Evolutionary conservation across 441 rosid species (phyloP).

Genomic region (Bruguiera hainesii): DNA sequence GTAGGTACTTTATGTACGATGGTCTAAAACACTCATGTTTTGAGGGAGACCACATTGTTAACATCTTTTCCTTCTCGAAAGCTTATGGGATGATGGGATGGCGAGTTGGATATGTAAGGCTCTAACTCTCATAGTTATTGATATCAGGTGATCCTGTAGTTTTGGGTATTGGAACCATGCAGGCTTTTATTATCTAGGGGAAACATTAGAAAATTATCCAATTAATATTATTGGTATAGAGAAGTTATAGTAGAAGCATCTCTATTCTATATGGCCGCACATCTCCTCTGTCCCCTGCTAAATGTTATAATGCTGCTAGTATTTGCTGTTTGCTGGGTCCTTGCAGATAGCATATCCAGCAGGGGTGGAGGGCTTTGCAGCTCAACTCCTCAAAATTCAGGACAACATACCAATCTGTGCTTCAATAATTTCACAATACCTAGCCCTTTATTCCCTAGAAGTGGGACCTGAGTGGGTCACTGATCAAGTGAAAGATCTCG

Average conservation of each 20-base stretch:
- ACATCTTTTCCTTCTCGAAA: slow-evolving; percentile 97
- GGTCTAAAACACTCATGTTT: slow-evolving; percentile 81
- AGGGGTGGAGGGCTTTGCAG: slow-evolving; percentile 62
- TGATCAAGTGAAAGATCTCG: slow-evolving; percentile 65
- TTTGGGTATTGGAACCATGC: too few relatives aligned
- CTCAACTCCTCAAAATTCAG: slow-evolving; percentile 82
- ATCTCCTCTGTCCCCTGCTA: neutral
- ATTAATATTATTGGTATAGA: too few relatives aligned
- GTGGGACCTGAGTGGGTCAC: slow-evolving; percentile 77
- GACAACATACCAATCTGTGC: slow-evolving; percentile 98
- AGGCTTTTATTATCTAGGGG: too few relatives aligned
- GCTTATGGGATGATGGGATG: slow-evolving; percentile 99
- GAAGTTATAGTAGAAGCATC: too few relatives aligned
- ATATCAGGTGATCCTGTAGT: neutral
- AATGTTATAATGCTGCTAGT: neutral
- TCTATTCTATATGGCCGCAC: too few relatives aligned
- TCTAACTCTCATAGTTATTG: neutral
- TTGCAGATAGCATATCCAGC: slow-evolving; percentile 90
- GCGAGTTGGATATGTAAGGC: slow-evolving; percentile 98
- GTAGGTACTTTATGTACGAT: slow-evolving; percentile 97
- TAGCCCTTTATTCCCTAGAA: slow-evolving; percentile 78
- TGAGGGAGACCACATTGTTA: slow-evolving; percentile 89
- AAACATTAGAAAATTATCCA: too few relatives aligned
- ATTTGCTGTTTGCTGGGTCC: neutral
- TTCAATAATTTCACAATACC: slow-evolving; percentile 71